Percentiles rank a stretch among this genome's conserved stretches.
Conservation (phyloP, 2,329 filamentous ascomycete genomes). For the Trichocomaceae sp. region DNA sequence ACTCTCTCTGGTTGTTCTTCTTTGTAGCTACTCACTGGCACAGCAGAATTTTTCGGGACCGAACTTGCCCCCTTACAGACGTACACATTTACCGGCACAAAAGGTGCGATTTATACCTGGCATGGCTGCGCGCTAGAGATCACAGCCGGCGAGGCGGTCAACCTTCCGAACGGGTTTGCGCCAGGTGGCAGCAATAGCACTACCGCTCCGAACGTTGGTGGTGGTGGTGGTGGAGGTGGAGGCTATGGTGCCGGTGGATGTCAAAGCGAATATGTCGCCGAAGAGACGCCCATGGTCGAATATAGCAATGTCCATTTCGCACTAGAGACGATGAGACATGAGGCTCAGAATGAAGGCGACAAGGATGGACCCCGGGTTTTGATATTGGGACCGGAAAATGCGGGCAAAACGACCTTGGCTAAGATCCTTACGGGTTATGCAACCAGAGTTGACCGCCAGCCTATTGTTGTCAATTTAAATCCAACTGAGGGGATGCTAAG, state of each 20-base stretch:
- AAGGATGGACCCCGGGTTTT: constrained; percentile 71
- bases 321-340: constrained; percentile 64
- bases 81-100: constrained; percentile 75
- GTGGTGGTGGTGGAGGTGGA: constrained; percentile 53
- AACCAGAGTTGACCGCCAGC: constrained; percentile 64
- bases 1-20: not conserved
- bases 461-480: constrained; percentile 78
- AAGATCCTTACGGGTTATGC: constrained; percentile 76
- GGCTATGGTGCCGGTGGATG: constrained; percentile 56
- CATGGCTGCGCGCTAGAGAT: constrained; percentile 83
- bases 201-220: constrained; percentile 17
- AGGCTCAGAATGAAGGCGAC: constrained; percentile 45
- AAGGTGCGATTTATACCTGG: constrained; percentile 87
- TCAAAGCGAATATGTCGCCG: constrained; percentile 61
- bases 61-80: constrained; percentile 75
- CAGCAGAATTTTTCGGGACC: constrained; percentile 89
- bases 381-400: constrained; percentile 68
- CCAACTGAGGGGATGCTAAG: constrained; percentile 71
- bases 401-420: constrained; percentile 76
- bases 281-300: constrained; percentile 73
- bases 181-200: constrained; percentile 19
- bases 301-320: constrained; percentile 85
- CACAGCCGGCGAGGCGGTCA: constrained; percentile 51
- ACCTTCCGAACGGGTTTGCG: constrained; percentile 24
- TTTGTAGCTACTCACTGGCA: constrained; percentile 63